These are phyloP conservation scores for Thyridium curvatum DNA, from an alignment of 2,329 filamentous ascomycete genomes.

Conservation along the genomic window DNA sequence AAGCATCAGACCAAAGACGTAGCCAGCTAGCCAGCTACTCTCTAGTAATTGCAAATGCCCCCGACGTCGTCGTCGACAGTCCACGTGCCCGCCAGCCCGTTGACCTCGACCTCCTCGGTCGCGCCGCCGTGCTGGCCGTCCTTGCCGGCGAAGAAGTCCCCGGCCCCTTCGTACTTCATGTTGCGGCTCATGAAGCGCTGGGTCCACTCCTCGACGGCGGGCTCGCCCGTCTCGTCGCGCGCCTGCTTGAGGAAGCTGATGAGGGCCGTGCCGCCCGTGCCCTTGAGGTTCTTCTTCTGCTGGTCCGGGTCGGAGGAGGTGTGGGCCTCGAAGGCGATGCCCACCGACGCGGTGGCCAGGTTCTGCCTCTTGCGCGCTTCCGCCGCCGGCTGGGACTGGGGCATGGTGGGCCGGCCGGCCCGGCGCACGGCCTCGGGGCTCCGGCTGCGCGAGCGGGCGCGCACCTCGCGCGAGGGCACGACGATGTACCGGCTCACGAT, in stretches of 20 bases:
- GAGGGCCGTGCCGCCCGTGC: constrained; percentile 87
- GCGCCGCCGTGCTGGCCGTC: constrained; percentile 30
- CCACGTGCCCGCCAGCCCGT: constrained; percentile 78
- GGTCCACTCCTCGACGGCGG: constrained; percentile 66
- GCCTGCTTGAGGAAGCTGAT: constrained; percentile 97
- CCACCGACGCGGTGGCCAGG: constrained; percentile 5
- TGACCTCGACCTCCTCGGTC: constrained; percentile 41
- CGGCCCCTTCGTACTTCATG: constrained; percentile 39
- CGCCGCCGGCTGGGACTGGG: constrained; percentile 33
- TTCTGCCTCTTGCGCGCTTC: constrained; percentile 6
- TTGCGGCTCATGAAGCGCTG: constrained; percentile 47
- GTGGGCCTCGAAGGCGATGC: constrained; percentile 17
- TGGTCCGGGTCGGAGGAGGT: constrained; percentile 12
- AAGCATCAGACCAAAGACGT: too few species aligned
- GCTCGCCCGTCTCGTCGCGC: constrained; percentile 90
- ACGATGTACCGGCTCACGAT: constrained; percentile 97
- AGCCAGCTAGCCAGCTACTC: too few species aligned
- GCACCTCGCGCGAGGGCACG: constrained; percentile 71
- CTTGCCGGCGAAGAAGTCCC: constrained; percentile 54
- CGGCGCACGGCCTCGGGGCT: constrained; percentile 37
- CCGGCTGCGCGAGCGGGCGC: constrained; percentile 55
- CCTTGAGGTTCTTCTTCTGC: constrained; percentile 60
- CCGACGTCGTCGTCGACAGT: constrained; percentile 77
- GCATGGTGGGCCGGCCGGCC: constrained; percentile 18
- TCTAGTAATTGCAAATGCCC: constrained; percentile 52